Percentiles rank a stretch among this genome's conserved stretches.
Evolutionary conservation across 1,139 yeast genomes (phyloP).

Genomic region (Yamadazyma sp.): DNA sequence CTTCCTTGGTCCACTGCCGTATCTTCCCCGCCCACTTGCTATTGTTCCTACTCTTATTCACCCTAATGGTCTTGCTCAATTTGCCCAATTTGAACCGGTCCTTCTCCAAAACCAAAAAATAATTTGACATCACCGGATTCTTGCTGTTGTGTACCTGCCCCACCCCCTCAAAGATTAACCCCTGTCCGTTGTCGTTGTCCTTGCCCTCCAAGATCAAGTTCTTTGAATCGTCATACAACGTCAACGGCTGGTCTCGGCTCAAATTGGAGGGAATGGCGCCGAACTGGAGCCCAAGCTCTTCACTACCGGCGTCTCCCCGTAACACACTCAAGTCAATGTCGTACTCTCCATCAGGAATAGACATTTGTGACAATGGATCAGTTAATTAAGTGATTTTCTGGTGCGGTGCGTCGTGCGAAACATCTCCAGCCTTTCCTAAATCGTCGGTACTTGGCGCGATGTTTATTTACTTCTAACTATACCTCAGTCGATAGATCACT

Average conservation of each 20-base stretch:
- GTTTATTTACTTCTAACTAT: not conserved
- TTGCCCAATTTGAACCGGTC: conserved; percentile 20
- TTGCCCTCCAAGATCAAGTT: conserved; percentile 35
- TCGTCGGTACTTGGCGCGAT: not conserved
- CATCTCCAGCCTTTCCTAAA: not conserved
- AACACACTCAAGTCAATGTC: conserved; percentile 40
- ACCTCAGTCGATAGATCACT: not conserved
- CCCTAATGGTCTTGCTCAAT: conserved; percentile 33
- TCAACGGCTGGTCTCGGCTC: conserved; percentile 37
- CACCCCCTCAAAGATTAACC: conserved; percentile 40
- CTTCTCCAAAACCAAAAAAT: conserved; percentile 26
- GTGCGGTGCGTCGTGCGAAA: too few species aligned
- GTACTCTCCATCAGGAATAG: conserved; percentile 46
- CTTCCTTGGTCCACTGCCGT: conserved; percentile 26
- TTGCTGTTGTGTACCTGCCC: conserved; percentile 28
- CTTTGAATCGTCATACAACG: conserved; percentile 35
- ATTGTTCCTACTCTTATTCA: conserved; percentile 38
- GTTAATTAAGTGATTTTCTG: too few species aligned
- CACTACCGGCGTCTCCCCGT: conserved; percentile 13
- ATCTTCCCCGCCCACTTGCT: conserved; percentile 18
- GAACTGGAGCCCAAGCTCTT: conserved; percentile 37
- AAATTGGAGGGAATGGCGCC: conserved; percentile 46
- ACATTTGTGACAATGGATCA: conserved; percentile 4
- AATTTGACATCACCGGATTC: conserved; percentile 26
- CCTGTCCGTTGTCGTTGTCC: conserved; percentile 21